phyloP scores from a whole-genome alignment of 306 rosid genomes.

The Casuarina cunninghamiana region DNA sequence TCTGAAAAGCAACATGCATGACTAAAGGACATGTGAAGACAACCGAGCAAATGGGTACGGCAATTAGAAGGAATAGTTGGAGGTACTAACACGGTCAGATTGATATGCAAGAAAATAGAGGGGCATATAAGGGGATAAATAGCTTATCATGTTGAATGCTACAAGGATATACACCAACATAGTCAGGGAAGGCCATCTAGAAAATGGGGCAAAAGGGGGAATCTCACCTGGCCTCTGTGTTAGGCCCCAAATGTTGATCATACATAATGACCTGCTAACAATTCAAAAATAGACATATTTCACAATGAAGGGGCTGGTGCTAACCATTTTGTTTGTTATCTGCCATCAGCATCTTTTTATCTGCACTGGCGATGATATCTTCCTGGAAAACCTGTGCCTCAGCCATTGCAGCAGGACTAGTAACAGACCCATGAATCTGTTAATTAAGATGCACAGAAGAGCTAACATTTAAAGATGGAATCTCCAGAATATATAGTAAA shows the following conservation, averaged over 20 bases:
- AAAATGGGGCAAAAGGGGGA: background rate
- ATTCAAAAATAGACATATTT: constrained; percentile 3
- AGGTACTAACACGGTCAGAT: constrained; percentile 1
- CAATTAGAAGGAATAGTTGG: background rate
- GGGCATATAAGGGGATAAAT: background rate
- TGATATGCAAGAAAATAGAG: background rate
- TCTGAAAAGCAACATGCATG: background rate
- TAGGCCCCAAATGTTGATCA: background rate
- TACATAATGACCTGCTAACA: background rate
- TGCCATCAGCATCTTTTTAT: constrained; percentile 20
- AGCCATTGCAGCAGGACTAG: constrained; percentile 37
- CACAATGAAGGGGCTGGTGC: constrained; percentile 6
- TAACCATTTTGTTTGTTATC: constrained; percentile 20
- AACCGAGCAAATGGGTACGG: background rate
- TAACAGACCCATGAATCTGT: constrained; percentile 50
- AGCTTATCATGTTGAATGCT: background rate
- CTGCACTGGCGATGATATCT: constrained; percentile 38
- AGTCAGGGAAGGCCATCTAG: background rate
- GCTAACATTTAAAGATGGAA: constrained; percentile 9
- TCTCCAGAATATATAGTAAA: constrained; percentile 15
- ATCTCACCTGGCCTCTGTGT: background rate
- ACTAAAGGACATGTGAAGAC: background rate
- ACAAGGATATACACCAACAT: constrained; percentile 4
- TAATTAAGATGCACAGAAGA: constrained; percentile 30
- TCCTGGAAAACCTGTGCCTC: constrained; percentile 53